A percentile compares a stretch with the other conserved stretches of the same genome.
Evolutionary conservation across 1,139 yeast species (phyloP).

Genomic region (Suhomyces chickasaworum): DNA sequence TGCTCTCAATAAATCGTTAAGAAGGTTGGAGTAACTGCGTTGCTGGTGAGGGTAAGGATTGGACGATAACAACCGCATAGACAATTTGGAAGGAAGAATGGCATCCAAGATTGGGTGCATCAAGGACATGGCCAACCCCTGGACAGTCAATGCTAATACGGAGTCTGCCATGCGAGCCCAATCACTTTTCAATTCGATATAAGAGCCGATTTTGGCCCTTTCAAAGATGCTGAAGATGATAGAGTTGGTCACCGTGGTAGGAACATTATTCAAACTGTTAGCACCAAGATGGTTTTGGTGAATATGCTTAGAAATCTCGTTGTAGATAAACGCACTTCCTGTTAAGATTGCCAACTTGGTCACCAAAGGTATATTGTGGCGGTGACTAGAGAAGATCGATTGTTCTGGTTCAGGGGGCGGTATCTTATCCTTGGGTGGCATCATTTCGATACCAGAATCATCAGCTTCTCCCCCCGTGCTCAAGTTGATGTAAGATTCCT

Average conservation of each 20-base stretch:
- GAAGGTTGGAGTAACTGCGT: conserved; percentile 29
- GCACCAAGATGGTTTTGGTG: conserved; percentile 45
- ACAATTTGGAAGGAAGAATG: conserved; percentile 38
- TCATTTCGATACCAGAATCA: conserved; percentile 7
- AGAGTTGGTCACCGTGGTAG: conserved; percentile 34
- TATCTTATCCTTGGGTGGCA: conserved; percentile 1
- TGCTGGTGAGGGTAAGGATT: conserved; percentile 31
- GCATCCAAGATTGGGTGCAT: conserved; percentile 64
- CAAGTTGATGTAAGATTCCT: conserved; percentile 36
- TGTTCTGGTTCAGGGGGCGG: neutral
- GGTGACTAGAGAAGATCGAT: neutral
- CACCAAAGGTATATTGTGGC: conserved; percentile 16
- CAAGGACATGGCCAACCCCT: conserved; percentile 67
- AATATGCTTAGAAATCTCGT: conserved; percentile 51
- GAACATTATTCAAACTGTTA: conserved; percentile 12
- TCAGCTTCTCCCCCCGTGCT: conserved; percentile 20
- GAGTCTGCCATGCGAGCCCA: conserved; percentile 24
- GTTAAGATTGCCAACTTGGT: conserved; percentile 39
- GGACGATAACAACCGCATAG: conserved; percentile 25
- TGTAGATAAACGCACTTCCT: conserved; percentile 49
- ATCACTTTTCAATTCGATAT: conserved; percentile 9
- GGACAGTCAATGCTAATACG: conserved; percentile 33
- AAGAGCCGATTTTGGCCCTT: conserved; percentile 28
- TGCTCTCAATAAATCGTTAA: conserved; percentile 53
- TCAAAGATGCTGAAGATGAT: conserved; percentile 36